Conservation (phyloP, 2,329 filamentous ascomycete species). For the Calonectria multiphialidica region DNA sequence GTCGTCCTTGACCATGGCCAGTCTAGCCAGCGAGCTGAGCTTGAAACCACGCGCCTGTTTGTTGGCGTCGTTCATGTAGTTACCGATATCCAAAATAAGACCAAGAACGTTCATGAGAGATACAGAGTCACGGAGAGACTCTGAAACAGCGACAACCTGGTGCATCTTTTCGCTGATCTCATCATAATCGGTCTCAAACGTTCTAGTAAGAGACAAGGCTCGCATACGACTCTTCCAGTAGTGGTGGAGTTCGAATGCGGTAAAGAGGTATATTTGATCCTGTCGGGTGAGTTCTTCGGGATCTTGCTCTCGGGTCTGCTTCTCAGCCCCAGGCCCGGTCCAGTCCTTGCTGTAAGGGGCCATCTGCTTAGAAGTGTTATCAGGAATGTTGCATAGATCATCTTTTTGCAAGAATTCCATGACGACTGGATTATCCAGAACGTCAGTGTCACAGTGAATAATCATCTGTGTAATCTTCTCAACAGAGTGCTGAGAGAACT, state of each 20-base stretch:
- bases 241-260: slow-evolving; percentile 93
- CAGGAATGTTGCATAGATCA: slow-evolving; percentile 91
- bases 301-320: slow-evolving; percentile 85
- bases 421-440: slow-evolving; percentile 89
- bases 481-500: slow-evolving; percentile 86
- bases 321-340: slow-evolving; percentile 87
- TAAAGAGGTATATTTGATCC: slow-evolving; percentile 95
- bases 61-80: slow-evolving; percentile 99
- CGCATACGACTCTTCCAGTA: slow-evolving; percentile 99
- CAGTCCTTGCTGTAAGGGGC: slow-evolving; percentile 97
- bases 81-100: slow-evolving; percentile 96
- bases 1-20: slow-evolving; percentile 99
- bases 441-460: slow-evolving; percentile 91
- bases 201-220: slow-evolving; percentile 85
- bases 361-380: slow-evolving; percentile 91
- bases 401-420: slow-evolving; percentile 98
- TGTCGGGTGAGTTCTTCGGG: slow-evolving; percentile 90
- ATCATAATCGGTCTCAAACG: slow-evolving; percentile 90
- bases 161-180: slow-evolving; percentile 88
- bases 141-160: slow-evolving; percentile 87
- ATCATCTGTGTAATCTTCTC: slow-evolving; percentile 93
- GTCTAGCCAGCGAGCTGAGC: slow-evolving; percentile 88
- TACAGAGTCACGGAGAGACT: slow-evolving; percentile 90
- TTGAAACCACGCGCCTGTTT: slow-evolving; percentile 99
- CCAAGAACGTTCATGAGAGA: slow-evolving; percentile 96